Evolutionary conservation across 108 stramenopile genomes (phyloP), one percentile per base, ranked within the genome.

Genomic region (Discostella stelligeroides): DNA sequence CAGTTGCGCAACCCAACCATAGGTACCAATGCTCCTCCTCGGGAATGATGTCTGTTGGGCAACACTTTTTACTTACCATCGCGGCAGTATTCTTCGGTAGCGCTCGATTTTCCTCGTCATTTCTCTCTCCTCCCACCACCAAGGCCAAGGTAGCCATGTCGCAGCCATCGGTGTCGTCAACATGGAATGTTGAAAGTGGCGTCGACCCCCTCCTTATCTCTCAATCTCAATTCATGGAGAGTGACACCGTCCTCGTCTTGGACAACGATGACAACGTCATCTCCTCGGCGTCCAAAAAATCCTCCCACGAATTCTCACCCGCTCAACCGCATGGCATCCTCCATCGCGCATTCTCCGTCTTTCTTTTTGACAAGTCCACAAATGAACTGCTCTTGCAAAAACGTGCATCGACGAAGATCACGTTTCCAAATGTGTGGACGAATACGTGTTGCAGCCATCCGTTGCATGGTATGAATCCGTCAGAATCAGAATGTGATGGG

Each of bases 371-470:
- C 72, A 62, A 85, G 38, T 84, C 87, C 21, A 83, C 92, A 34
- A 88, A 85, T 13, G 83, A 91, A 63, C 75, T 99, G 18, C 73
- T 99, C 49, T 84, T 99, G 45, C 98, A 98, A 66, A 95, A 98
- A 79, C 85, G 99, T 24, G 97, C 99, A 0, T 66, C 78, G 2
- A 81, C 78, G 53, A 98, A 99, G 79, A 98, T 99, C 68, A 99
- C 99, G 7, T 99, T 99, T 79, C 98, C 99, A 13, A 92, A 92
- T 78, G 94, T 97, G 3, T 99, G 99, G 99, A 98, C 99, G 47
- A 99, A 99, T 78, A 99, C 99, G 18, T 99, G 99, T 68, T 99
- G 99, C 70, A 89, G 87, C 8, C 99, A 99, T 80, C 99, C 98
- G 0, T 76, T 99, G 53, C 87, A 91, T 66, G 95, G 95, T 28